These are phyloP conservation scores for Magnusiomyces ingens DNA, from an alignment of 1,139 yeast genomes.

Conservation along the genomic window DNA sequence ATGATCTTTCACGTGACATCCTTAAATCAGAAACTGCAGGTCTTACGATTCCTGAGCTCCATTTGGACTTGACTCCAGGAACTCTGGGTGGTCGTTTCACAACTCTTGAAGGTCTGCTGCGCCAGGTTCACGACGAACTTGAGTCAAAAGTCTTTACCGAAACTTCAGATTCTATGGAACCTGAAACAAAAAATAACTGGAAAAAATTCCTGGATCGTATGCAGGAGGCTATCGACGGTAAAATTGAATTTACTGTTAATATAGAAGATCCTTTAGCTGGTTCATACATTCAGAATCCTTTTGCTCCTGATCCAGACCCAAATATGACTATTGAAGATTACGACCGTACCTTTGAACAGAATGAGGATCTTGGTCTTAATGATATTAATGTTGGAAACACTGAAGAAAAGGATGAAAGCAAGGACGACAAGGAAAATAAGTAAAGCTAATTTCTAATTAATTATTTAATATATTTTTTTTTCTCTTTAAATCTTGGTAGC, in stretches of 20 bases:
- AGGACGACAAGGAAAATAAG: background rate
- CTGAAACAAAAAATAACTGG: slow-evolving; percentile 73
- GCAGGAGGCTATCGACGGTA: slow-evolving; percentile 78
- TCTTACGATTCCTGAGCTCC: slow-evolving; percentile 75
- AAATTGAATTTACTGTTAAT: slow-evolving; percentile 69
- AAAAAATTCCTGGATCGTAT: slow-evolving; percentile 63
- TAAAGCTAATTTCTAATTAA: background rate
- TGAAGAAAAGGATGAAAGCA: slow-evolving; percentile 14
- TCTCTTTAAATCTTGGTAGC: background rate
- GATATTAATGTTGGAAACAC: slow-evolving; percentile 50
- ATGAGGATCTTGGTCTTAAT: slow-evolving; percentile 84
- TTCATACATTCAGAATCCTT: slow-evolving; percentile 92
- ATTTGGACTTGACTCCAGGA: slow-evolving; percentile 89
- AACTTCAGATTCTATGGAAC: slow-evolving; percentile 89
- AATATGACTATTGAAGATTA: slow-evolving; percentile 86
- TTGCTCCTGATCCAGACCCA: slow-evolving; percentile 97
- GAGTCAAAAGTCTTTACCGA: slow-evolving; percentile 78
- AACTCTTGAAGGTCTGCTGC: slow-evolving; percentile 85
- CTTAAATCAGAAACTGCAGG: slow-evolving; percentile 94
- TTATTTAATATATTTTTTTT: background rate
- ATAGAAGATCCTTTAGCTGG: slow-evolving; percentile 96
- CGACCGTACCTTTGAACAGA: slow-evolving; percentile 77
- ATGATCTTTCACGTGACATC: slow-evolving; percentile 90
- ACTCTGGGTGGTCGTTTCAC: slow-evolving; percentile 98
- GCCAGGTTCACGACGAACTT: slow-evolving; percentile 85